phyloP scores from a whole-genome alignment of 2,329 filamentous ascomycete genomes.

The Cryphonectria parasitica region DNA sequence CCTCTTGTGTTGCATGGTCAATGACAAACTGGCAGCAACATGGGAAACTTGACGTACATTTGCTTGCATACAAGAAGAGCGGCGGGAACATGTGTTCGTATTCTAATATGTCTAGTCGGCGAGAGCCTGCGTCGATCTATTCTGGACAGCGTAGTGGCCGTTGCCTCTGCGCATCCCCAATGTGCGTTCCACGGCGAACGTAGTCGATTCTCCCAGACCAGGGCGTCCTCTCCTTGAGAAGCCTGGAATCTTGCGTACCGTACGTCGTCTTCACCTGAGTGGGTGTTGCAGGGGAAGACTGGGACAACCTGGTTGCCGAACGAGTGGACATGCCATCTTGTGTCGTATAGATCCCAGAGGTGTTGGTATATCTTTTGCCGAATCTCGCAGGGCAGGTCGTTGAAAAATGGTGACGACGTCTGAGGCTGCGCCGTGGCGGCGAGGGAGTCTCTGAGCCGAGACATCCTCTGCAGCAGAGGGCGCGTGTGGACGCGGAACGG shows the following conservation, averaged over 20 bases:
- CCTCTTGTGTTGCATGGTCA: background rate
- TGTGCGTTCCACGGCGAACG: slow-evolving; percentile 26
- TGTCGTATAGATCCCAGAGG: slow-evolving; percentile 33
- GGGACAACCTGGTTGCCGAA: slow-evolving; percentile 16
- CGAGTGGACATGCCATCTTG: slow-evolving; percentile 32
- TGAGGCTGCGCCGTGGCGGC: slow-evolving; percentile 50
- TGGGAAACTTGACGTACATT: slow-evolving; percentile 32
- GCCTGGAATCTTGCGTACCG: slow-evolving; percentile 25
- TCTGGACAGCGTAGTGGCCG: slow-evolving; percentile 15
- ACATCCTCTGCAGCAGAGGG: slow-evolving; percentile 7
- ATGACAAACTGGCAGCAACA: background rate
- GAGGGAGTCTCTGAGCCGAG: slow-evolving; percentile 38
- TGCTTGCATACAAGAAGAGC: slow-evolving; percentile 35
- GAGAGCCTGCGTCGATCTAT: slow-evolving; percentile 2
- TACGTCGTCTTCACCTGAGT: slow-evolving; percentile 27
- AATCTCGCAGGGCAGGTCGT: slow-evolving; percentile 37
- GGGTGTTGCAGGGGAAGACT: slow-evolving; percentile 31
- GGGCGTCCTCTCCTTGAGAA: slow-evolving; percentile 15
- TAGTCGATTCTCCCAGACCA: slow-evolving; percentile 24
- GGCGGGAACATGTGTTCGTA: slow-evolving; percentile 14
- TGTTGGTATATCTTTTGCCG: slow-evolving; percentile 39
- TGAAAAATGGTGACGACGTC: slow-evolving; percentile 41
- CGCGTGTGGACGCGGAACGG: background rate
- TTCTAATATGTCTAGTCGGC: slow-evolving; percentile 9
- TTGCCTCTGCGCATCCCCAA: slow-evolving; percentile 27